Conservation (phyloP, 768 basidiomycete species). For the Termitomyces sp. region DNA sequence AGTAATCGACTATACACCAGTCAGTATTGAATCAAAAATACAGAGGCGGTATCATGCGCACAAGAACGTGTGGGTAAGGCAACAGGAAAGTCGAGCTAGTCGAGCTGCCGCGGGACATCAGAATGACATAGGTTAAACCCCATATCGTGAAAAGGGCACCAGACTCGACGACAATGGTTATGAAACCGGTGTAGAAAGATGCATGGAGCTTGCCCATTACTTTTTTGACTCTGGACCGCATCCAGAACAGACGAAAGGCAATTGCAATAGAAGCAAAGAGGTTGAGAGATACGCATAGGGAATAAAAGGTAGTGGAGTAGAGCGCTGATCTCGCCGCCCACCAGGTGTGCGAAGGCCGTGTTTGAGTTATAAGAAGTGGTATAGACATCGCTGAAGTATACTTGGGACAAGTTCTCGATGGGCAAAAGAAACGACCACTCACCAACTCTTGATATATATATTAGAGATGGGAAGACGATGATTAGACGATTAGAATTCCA, state of each 20-base stretch:
- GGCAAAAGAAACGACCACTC: neutral
- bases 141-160: constrained; percentile 18
- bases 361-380: constrained; percentile 15
- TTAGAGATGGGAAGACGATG: constrained; percentile 9
- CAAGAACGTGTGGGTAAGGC: constrained; percentile 16
- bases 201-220: constrained; percentile 17
- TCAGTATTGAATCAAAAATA: neutral
- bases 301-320: constrained; percentile 13
- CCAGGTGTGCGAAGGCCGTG: constrained; percentile 1
- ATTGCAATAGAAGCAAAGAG: constrained; percentile 13
- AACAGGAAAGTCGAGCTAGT: constrained; percentile 10
- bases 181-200: constrained; percentile 16
- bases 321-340: constrained; percentile 5
- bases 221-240: constrained; percentile 12
- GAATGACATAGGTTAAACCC: constrained; percentile 15
- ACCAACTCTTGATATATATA: constrained; percentile 15
- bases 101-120: constrained; percentile 7
- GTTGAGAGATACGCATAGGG: constrained; percentile 18
- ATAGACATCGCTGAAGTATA: constrained; percentile 15
- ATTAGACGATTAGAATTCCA: constrained; percentile 13
- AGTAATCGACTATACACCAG: constrained; percentile 19
- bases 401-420: neutral
- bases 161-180: constrained; percentile 18
- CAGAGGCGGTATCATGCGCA: neutral
- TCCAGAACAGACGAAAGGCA: constrained; percentile 9